A percentile compares a stretch with the other conserved stretches of the same genome.
Evolutionary conservation across 257 asterid species (phyloP).

Genomic region (Lycium barbarum): DNA sequence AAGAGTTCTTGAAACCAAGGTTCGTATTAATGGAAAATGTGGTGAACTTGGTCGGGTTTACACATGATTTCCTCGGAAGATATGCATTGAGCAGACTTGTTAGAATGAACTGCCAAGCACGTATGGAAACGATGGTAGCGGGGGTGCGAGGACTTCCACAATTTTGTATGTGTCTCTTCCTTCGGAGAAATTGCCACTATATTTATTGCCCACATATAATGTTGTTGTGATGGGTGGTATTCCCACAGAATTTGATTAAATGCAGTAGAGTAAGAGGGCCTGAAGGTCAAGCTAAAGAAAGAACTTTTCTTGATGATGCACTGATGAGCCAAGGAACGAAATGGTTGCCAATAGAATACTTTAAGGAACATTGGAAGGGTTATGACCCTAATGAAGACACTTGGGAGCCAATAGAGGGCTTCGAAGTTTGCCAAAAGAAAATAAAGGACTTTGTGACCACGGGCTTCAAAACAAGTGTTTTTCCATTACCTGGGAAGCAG

Average conservation of each 20-base stretch:
- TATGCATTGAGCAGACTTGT: conserved; percentile 8
- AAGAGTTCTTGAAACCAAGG: conserved; percentile 52
- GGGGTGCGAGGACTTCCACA: neutral
- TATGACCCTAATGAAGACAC: conserved; percentile 67
- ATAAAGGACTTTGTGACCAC: conserved; percentile 58
- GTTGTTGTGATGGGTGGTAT: neutral
- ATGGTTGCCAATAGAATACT: no score
- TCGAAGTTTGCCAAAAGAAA: conserved; percentile 64
- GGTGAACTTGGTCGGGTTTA: conserved; percentile 50
- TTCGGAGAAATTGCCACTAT: neutral
- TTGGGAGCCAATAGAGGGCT: conserved; percentile 76
- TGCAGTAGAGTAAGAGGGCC: neutral
- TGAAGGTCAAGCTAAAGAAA: neutral
- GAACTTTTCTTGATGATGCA: neutral
- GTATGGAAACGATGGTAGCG: neutral
- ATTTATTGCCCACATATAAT: neutral
- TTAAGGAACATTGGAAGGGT: conserved; percentile 72
- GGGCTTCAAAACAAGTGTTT: conserved; percentile 49
- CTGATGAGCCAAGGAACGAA: no score
- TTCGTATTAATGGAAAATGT: conserved; percentile 85
- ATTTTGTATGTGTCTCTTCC: neutral
- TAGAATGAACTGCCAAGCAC: neutral
- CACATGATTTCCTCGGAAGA: neutral
- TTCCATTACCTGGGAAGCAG: conserved; percentile 80
- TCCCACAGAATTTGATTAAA: neutral